Conservation (phyloP, 371 early-diverging fungal species). For the Smittium mucronatum region DNA sequence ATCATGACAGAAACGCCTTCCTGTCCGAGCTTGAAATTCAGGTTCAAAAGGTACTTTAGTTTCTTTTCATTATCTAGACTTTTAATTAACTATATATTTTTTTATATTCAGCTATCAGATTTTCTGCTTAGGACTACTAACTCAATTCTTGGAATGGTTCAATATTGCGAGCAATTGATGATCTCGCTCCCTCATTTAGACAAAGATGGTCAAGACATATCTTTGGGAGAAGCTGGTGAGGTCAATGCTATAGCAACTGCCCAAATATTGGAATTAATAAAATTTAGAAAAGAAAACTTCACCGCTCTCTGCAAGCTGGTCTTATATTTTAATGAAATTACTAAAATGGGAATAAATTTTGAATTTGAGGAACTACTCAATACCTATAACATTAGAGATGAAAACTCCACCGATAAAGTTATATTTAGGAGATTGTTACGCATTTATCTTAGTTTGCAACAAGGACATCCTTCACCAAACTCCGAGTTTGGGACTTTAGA, state of each 20-base stretch:
- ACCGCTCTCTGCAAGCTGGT: conserved; percentile 7
- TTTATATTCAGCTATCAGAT: not conserved
- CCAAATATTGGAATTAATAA: conserved; percentile 11
- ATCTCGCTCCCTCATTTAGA: conserved; percentile 9
- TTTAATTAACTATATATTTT: not conserved
- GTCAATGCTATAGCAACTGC: conserved; percentile 11
- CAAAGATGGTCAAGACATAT: conserved; percentile 8
- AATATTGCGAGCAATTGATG: conserved; percentile 9
- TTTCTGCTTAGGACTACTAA: not conserved
- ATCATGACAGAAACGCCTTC: not conserved
- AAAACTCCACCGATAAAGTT: conserved; percentile 6
- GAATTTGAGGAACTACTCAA: not conserved
- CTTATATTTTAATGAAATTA: conserved; percentile 1
- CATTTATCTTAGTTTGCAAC: conserved; percentile 4
- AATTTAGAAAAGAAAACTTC: conserved; percentile 11
- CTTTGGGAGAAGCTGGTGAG: conserved; percentile 12
- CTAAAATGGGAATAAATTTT: conserved; percentile 6
- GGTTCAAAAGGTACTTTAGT: not conserved
- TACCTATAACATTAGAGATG: not conserved
- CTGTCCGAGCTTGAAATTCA: not conserved
- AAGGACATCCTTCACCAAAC: not conserved
- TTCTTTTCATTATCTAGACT: not conserved
- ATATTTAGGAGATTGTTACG: conserved; percentile 4
- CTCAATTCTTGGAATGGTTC: not conserved
- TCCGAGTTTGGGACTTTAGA: not conserved